phyloP scores from a whole-genome alignment of 768 basidiomycete genomes.

The Leccinum truebloodii region DNA sequence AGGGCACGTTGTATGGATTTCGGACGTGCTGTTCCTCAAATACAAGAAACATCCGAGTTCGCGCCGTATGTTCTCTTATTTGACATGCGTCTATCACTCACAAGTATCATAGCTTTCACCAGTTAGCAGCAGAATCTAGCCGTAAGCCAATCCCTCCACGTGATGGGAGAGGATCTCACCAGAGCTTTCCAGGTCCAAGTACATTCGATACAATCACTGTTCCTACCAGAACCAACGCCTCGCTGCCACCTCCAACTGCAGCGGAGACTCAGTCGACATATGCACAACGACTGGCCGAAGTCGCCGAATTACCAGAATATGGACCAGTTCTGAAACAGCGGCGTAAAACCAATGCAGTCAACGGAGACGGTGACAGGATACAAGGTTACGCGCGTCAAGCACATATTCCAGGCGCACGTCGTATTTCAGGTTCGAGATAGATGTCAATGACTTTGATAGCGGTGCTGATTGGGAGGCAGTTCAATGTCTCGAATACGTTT shows the following conservation, averaged over 20 bases:
- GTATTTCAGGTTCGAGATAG: constrained; percentile 84
- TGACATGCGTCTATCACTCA: too few relatives aligned
- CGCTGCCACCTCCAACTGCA: constrained; percentile 75
- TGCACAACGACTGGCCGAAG: constrained; percentile 77
- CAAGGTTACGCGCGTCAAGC: constrained; percentile 95
- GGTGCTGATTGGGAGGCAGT: constrained; percentile 48
- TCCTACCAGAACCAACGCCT: constrained; percentile 57
- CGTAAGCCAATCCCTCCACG: constrained; percentile 56
- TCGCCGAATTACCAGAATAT: constrained; percentile 84
- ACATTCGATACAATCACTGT: constrained; percentile 82
- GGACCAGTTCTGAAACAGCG: constrained; percentile 90
- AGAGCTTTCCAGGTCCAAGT: constrained; percentile 64
- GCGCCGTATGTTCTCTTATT: constrained; percentile 22
- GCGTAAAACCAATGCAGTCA: constrained; percentile 71
- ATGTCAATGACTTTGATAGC: neutral
- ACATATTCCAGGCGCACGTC: constrained; percentile 91
- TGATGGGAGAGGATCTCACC: constrained; percentile 14
- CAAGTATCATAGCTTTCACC: constrained; percentile 37
- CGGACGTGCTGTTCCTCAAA: constrained; percentile 59
- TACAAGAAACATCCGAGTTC: constrained; percentile 64
- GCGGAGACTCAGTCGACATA: constrained; percentile 90
- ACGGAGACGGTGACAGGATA: constrained; percentile 99
- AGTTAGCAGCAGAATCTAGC: constrained; percentile 85
- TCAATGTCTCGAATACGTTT: constrained; percentile 96
- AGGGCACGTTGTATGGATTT: constrained; percentile 53